Evolutionary conservation across 129 eudicot genomes (phyloP).

Genomic region (Ambrosia trifida): DNA sequence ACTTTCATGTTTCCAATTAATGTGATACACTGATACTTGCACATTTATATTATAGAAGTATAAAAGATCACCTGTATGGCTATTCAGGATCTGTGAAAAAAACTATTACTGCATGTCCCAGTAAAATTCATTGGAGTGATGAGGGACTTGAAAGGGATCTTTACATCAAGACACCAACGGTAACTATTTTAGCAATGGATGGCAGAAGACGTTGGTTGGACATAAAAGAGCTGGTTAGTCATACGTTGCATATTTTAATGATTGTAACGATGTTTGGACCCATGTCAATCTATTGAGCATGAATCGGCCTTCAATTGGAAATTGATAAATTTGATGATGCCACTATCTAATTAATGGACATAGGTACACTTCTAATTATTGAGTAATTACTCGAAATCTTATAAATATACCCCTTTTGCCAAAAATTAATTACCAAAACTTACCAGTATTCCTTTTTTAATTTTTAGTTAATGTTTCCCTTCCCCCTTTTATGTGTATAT

Average conservation of each 20-base stretch:
- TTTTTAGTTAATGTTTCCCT: neutral
- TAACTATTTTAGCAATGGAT: slow-evolving; percentile 94
- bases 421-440: neutral
- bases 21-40: slow-evolving; percentile 11
- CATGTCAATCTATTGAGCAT: neutral
- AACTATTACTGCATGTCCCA: slow-evolving; percentile 56
- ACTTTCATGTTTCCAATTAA: slow-evolving; percentile 16
- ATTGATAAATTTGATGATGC: neutral
- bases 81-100: slow-evolving; percentile 48
- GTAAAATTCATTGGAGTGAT: slow-evolving; percentile 58
- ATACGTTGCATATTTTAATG: neutral
- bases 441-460: neutral
- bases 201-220: slow-evolving; percentile 97
- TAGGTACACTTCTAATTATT: neutral
- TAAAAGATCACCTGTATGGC: slow-evolving; percentile 11
- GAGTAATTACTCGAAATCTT: neutral
- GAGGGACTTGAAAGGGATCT: slow-evolving; percentile 88
- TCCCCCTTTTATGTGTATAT: neutral
- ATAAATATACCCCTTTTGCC: neutral
- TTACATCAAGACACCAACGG: slow-evolving; percentile 67
- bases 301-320: neutral
- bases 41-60: slow-evolving; percentile 9
- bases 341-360: neutral
- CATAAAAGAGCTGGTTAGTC: slow-evolving; percentile 75
- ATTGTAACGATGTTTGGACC: neutral